These are phyloP conservation scores for Chimonanthus salicifolius DNA, from an alignment of 164 flowering plant species.

Conservation along the genomic window DNA sequence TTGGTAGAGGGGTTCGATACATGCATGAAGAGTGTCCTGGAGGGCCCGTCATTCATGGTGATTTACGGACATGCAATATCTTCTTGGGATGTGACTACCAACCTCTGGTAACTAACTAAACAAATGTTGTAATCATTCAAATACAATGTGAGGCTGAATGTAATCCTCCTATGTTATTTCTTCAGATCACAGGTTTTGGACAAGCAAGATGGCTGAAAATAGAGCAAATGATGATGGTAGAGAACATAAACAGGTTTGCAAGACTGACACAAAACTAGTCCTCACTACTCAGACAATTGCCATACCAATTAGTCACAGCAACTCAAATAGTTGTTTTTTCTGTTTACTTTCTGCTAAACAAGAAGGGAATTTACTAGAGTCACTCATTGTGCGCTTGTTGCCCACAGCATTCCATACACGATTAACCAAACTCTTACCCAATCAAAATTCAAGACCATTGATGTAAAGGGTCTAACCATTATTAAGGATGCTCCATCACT, in stretches of 20 bases:
- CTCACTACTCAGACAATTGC: no score
- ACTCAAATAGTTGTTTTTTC: no score
- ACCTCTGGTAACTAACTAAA: conserved; percentile 23
- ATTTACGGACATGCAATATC: conserved; percentile 22
- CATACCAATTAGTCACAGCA: not conserved
- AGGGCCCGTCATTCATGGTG: conserved; percentile 34
- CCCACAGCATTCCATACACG: no score
- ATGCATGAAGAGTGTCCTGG: conserved; percentile 44
- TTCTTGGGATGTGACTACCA: conserved; percentile 17
- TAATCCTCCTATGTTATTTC: not conserved
- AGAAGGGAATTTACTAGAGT: no score
- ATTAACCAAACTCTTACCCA: no score
- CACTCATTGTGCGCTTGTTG: no score
- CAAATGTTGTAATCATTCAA: no score
- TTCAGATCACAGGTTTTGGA: conserved; percentile 35
- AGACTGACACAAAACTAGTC: not conserved
- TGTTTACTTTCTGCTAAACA: not conserved
- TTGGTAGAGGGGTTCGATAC: conserved; percentile 28
- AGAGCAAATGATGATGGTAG: conserved; percentile 11
- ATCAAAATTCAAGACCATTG: no score
- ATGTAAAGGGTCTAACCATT: no score
- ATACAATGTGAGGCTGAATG: not conserved
- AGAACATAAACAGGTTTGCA: conserved; percentile 18
- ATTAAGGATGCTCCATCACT: no score
- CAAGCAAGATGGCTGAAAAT: conserved; percentile 31